Base-by-base conservation (phyloP, 164 flowering plant genomes). In the Chimonanthus salicifolius region DNA sequence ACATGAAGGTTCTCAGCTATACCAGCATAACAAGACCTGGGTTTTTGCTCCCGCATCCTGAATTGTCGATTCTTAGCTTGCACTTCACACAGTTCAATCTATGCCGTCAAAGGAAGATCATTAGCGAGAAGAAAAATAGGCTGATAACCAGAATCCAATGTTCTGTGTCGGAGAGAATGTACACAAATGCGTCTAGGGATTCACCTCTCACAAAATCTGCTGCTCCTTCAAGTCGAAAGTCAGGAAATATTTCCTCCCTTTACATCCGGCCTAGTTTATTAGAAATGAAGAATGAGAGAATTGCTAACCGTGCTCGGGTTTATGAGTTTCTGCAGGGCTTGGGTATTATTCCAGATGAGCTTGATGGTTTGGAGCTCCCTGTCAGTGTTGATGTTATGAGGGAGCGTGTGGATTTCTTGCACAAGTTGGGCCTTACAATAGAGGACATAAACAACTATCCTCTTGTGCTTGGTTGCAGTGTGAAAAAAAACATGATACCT, bases 401-500 rank as follows among this genome's bases (percentile, higher is more conserved):
- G 79, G 99, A 96, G 69, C 92, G 98, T 16, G 84, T 96, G 58
- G 97, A 94, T 75, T 96, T 96, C 77, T 92, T 96, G 67, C 95
- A 87, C 82, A 88, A 77, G 50, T 72, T 96, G 68, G 98, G 98
- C 18, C 88, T 96, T 18, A 86, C 94, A 2, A 83, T 94, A 68
- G 92, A 89, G 51, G 98, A 94, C 68, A 94, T 94, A 44, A 92
- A 94, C 83, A 87, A 86, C 76, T 96, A 96, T 67, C 99, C 98
- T 2, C 89, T 96, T 66, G 90, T 96, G 74, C 92, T 96, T 68
- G 99, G 98, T 68, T 96, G 97, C 77, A 94, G 99, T 77, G 98
- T 90, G 79, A 92, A 88, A 86, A 95, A 94, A 78, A 96, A 96
- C 82, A 91, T 96, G 97, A 82, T 96, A 49, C 99, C 99, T 0